These are phyloP conservation scores for Backusella psychrophila DNA, from an alignment of 192 early-diverging fungal species.

Conservation along the genomic window DNA sequence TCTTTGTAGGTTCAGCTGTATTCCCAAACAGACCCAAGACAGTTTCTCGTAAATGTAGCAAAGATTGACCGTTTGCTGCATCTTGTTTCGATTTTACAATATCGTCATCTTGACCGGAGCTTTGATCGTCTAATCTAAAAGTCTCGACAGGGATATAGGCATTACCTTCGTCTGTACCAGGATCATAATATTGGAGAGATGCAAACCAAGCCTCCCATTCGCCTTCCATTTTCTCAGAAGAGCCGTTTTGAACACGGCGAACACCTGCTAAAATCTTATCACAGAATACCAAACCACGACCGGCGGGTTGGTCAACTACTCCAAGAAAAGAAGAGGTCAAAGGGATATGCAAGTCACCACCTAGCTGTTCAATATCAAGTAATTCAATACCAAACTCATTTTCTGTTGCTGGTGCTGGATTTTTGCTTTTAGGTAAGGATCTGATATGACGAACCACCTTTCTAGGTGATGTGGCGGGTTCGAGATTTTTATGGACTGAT, in stretches of 20 bases:
- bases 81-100: background rate
- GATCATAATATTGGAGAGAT: slow-evolving; percentile 27
- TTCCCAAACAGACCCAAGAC: background rate
- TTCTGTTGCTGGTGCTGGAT: background rate
- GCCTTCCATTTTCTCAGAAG: background rate
- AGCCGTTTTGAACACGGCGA: background rate
- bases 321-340: slow-evolving; percentile 26
- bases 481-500: background rate
- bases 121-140: slow-evolving; percentile 8
- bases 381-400: slow-evolving; percentile 11
- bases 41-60: background rate
- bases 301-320: slow-evolving; percentile 18
- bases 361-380: slow-evolving; percentile 37
- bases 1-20: background rate
- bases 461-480: background rate
- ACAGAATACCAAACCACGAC: slow-evolving; percentile 21
- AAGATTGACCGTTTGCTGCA: background rate
- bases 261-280: slow-evolving; percentile 35
- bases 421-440: background rate
- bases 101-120: background rate
- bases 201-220: slow-evolving; percentile 34
- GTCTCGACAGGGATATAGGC: slow-evolving; percentile 11
- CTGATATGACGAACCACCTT: background rate
- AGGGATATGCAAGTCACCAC: slow-evolving; percentile 11
- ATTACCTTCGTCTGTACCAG: background rate